Percentiles rank a stretch among this genome's conserved stretches.
Evolutionary conservation across 495 filamentous ascomycete species (phyloP).

Genomic region (Lasiosphaeria ovina): DNA sequence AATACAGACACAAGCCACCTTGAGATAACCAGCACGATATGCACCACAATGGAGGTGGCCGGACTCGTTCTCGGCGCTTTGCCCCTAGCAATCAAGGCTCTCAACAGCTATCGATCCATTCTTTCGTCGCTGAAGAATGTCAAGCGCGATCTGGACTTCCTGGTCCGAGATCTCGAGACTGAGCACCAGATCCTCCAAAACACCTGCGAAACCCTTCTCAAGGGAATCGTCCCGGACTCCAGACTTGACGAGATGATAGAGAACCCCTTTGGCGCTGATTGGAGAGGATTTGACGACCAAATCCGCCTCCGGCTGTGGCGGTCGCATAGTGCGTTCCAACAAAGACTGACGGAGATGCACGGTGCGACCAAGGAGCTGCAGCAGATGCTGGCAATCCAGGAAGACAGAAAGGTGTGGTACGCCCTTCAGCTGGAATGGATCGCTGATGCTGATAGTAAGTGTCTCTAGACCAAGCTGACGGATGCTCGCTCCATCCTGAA

Average conservation of each 20-base stretch:
- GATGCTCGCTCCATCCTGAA: slow-evolving; percentile 6
- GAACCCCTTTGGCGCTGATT: slow-evolving; percentile 10
- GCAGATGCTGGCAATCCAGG: slow-evolving; percentile 1
- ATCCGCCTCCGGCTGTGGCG: slow-evolving; percentile 9
- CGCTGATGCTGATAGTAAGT: background rate
- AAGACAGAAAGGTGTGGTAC: slow-evolving; percentile 3
- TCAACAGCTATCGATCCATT: slow-evolving; percentile 32
- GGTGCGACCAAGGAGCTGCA: slow-evolving; percentile 5
- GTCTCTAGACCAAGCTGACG: slow-evolving; percentile 6
- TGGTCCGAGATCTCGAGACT: slow-evolving; percentile 11
- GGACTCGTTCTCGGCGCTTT: slow-evolving; percentile 37
- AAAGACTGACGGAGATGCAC: slow-evolving; percentile 9
- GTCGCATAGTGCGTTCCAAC: slow-evolving; percentile 6
- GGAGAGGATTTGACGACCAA: slow-evolving; percentile 8
- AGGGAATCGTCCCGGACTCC: slow-evolving; percentile 5
- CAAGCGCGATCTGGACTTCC: slow-evolving; percentile 14
- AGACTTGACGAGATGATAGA: slow-evolving; percentile 8
- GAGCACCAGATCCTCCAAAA: slow-evolving; percentile 15
- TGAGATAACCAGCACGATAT: slow-evolving; percentile 19
- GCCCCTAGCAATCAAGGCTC: slow-evolving; percentile 31
- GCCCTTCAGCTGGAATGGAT: background rate
- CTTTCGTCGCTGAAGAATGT: slow-evolving; percentile 26
- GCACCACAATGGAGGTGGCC: slow-evolving; percentile 25
- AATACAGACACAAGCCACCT: background rate
- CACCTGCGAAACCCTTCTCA: slow-evolving; percentile 14